phyloP scores from a whole-genome alignment of 225 moss, liverwort and hornwort species.

The Asterella californica region DNA sequence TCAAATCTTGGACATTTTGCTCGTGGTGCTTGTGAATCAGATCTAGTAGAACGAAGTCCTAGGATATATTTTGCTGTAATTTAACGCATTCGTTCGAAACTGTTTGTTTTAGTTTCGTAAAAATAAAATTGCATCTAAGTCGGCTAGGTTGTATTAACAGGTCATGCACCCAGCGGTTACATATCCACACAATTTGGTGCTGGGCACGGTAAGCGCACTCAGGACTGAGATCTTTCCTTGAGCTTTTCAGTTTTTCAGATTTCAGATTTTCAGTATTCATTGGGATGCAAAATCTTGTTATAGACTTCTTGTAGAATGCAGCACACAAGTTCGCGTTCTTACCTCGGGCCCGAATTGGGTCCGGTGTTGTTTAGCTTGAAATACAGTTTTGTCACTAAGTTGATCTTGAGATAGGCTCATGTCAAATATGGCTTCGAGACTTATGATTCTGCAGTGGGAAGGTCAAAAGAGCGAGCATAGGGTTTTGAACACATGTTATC shows the following conservation, averaged over 20 bases:
- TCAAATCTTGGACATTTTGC: neutral
- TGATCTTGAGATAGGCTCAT: neutral
- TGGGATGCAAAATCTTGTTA: no score
- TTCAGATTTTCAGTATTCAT: no score
- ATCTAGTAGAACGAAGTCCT: neutral
- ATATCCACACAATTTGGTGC: constrained; percentile 13
- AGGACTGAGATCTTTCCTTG: neutral
- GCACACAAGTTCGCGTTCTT: neutral
- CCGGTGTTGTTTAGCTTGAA: neutral
- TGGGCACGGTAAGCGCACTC: constrained; percentile 3
- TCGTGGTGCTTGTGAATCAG: neutral
- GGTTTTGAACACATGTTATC: neutral
- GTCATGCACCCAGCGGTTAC: constrained; percentile 7
- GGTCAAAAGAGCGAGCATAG: neutral
- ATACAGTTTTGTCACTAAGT: neutral
- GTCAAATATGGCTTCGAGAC: neutral
- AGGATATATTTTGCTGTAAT: neutral
- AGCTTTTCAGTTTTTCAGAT: no score
- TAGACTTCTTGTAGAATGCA: no score
- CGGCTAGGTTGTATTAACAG: neutral
- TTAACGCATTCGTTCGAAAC: neutral
- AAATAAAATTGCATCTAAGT: neutral
- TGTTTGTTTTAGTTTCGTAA: neutral
- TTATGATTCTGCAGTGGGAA: neutral
- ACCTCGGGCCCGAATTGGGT: neutral